Percentiles rank a stretch among this genome's conserved stretches.
phyloP scores from a whole-genome alignment of 805 yeast genomes.

The Schwanniomyces polymorphus region DNA sequence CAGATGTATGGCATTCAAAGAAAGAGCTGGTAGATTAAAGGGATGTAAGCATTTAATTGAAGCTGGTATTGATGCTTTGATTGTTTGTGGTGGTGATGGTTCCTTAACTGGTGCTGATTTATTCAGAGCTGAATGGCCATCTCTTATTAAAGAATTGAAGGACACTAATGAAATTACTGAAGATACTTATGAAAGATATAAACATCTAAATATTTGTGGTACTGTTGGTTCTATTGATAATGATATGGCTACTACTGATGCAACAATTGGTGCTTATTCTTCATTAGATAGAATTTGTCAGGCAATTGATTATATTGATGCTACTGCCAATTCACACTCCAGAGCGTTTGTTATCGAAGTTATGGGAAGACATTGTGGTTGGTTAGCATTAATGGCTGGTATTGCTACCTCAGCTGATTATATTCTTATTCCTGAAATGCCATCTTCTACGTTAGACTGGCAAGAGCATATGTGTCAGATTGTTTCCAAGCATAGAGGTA shows the following conservation, averaged over 20 bases:
- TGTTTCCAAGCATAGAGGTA: conserved; percentile 74
- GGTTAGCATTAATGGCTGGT: conserved; percentile 98
- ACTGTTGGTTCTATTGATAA: conserved; percentile 96
- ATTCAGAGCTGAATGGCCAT: conserved; percentile 94
- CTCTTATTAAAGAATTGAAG: conserved; percentile 71
- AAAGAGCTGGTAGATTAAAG: conserved; percentile 77
- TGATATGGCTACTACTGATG: conserved; percentile 96
- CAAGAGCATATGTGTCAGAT: conserved; percentile 72
- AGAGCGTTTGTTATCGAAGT: conserved; percentile 98
- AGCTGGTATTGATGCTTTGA: conserved; percentile 89
- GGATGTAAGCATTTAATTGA: conserved; percentile 84
- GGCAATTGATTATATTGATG: conserved; percentile 94
- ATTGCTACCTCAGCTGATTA: conserved; percentile 95
- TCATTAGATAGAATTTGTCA: conserved; percentile 91
- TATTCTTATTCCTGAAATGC: conserved; percentile 92
- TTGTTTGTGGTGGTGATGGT: conserved; percentile 99
- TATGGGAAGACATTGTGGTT: conserved; percentile 99
- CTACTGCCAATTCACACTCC: conserved; percentile 95
- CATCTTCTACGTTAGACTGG: conserved; percentile 77
- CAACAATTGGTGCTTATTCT: conserved; percentile 95
- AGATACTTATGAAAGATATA: conserved; percentile 60
- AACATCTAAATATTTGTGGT: conserved; percentile 83
- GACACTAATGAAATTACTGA: conserved; percentile 54
- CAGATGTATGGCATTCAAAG: conserved; percentile 80
- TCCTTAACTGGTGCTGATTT: conserved; percentile 96